Conservation (phyloP, 164 flowering plant genomes). For the Stephania japonica region DNA sequence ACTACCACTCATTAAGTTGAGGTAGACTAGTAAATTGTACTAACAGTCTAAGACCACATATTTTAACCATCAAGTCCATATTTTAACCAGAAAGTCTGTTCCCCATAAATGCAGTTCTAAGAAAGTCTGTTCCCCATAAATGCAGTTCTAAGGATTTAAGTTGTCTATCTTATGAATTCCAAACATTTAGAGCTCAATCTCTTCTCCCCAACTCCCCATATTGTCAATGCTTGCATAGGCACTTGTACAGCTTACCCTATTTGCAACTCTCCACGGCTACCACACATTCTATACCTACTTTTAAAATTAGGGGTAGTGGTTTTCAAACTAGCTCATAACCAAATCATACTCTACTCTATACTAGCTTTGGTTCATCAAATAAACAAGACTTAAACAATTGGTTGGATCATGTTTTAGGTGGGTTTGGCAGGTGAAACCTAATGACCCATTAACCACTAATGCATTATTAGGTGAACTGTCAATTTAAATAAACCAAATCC, state of each 20-base stretch:
- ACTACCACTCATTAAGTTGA: background rate
- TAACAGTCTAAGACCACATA: no score
- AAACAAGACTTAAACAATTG: no score
- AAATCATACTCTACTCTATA: background rate
- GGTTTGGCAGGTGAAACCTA: background rate
- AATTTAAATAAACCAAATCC: background rate
- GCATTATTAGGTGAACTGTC: background rate
- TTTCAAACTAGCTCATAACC: background rate
- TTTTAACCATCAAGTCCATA: background rate
- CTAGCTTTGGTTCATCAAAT: background rate
- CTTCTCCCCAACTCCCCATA: background rate
- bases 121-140: background rate
- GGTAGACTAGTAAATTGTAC: background rate
- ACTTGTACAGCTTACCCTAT: background rate
- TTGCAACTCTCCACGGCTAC: background rate
- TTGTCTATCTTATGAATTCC: background rate
- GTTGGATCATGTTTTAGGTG: background rate
- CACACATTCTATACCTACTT: background rate
- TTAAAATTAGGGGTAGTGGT: background rate
- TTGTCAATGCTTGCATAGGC: background rate
- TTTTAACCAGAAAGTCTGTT: background rate
- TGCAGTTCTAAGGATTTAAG: background rate
- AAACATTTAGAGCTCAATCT: background rate
- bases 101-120: no score
- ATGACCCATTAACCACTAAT: background rate